Base-by-base conservation (phyloP, 2,329 filamentous ascomycete species). In the Stemphylium vesicarium region DNA sequence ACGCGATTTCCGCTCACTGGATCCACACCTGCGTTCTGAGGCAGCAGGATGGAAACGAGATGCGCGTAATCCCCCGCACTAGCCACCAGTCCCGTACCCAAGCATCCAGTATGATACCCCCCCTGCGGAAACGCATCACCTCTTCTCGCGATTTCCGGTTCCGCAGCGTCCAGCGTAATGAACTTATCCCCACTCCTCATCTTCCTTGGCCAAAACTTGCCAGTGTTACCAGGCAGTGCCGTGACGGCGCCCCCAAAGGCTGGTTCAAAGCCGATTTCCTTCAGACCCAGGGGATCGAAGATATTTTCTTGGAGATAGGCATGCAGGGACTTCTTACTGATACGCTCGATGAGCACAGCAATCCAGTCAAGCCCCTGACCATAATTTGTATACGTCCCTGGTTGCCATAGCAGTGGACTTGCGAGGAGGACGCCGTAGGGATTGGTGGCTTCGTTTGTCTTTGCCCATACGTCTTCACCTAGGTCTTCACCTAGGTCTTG, bases 291-390 rank as follows among this genome's bases (percentile, higher is more conserved):
- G 9, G 59, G 57, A 1, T 26, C 31, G 43, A 70, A 70, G 13
- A 72, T 61, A n/a, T 62, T 50, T 10, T 58, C 51, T 24, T 58
- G 20, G 5, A 69, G 46, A 31, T 61, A 58, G 2, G 56, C 62
- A 0, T 72, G 72, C 3, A 84, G 65, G 0, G 60, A 58, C 45
- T 70, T 55, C 4, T 74, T 71, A 0, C 76, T 80, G 3, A 80
- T 41, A 3, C 63, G 65, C 62, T 82, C 78, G n/a, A 84, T 69
- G 1, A 79, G 71, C 9, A 76, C 63, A 6, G 78, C 79, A 1
- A 79, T 77, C 80, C 80, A 83, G 69, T 84, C 81, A n/a, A 79
- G 50, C 0, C 74, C 75, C n/a, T 75, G 68, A 8, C 82, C 81
- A 55, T 84, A 84, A 32, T 70, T 73, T 77, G 81, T 84, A 12